Base-by-base conservation (phyloP, 1,139 yeast species). In the Debaryomyces robertsiae region DNA sequence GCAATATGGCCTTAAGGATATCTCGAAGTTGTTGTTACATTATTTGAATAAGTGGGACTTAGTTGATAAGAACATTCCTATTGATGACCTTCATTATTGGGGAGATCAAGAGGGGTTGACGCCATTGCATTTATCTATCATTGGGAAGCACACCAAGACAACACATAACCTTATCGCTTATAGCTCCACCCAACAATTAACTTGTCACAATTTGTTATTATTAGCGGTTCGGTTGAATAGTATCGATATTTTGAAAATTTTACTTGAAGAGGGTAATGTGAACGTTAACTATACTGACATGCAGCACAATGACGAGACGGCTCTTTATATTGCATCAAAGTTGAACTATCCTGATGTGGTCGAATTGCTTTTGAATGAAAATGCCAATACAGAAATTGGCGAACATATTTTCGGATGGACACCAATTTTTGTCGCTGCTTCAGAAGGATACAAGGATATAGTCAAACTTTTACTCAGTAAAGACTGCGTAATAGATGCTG, bases 381-480 rank as follows among this genome's bases (percentile, higher is more conserved):
- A 72, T 29, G 96, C 96, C 2, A 69, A 83, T 52, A 67, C 91
- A 1, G 96, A 90, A 58, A 67, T 88, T 43, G 79, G 84, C 0
- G 98, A 93, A 55, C 59, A 66, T 15, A 73, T 86, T 1, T 91
- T 88, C 62, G 96, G 96, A 0, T 93, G 98, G 98, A 89, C 97
- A 2, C 97, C 98, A 2, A 69, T 93, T 5, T 90, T 93, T 58
- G 79, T 84, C 35, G 95, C 97, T 17, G 94, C 96, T 0, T 84
- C 90, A 15, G 96, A 91, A 53, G 98, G 98, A 0, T 79, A 65
- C 44, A 58, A 57, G 24, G 78, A 78, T 2, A 70, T 88, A 30
- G 87, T 82, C 7, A 61, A 75, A 39, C 48, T 78, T 7, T 69
- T 93, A 45, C 62, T 84, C 23, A 66, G 67, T 0, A 61, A 72